Percentiles rank a stretch among this genome's conserved stretches.
phyloP scores from a whole-genome alignment of 139 green algal genomes.

The Chlorella ohadii region DNA sequence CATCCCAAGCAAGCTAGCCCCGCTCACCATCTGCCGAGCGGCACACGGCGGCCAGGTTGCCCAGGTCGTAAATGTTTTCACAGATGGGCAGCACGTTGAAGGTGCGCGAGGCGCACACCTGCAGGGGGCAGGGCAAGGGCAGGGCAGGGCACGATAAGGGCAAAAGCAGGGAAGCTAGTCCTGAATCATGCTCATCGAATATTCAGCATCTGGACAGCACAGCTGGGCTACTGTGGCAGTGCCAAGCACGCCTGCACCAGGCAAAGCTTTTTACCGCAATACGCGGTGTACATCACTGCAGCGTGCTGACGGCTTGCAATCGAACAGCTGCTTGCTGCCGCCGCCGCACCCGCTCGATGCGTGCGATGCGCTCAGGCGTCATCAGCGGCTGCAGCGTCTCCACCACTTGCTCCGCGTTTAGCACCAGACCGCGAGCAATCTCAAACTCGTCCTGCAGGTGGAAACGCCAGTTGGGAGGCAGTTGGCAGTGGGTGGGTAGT shows the following conservation, averaged over 20 bases:
- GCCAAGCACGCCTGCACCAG: too few relatives aligned
- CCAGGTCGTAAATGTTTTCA: conserved; percentile 76
- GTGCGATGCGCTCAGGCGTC: conserved; percentile 25
- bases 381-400: conserved; percentile 28
- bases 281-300: too few relatives aligned
- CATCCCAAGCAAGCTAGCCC: too few relatives aligned
- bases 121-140: background rate
- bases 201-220: too few relatives aligned
- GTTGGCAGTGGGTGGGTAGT: background rate
- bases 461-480: background rate
- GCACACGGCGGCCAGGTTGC: conserved; percentile 80
- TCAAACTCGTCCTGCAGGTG: conserved; percentile 10
- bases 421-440: background rate
- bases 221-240: too few relatives aligned
- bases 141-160: background rate
- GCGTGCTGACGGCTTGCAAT: too few relatives aligned
- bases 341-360: conserved; percentile 23
- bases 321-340: background rate
- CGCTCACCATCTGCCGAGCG: conserved; percentile 72
- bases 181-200: too few relatives aligned
- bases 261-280: too few relatives aligned
- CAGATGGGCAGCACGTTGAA: conserved; percentile 66
- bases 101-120: conserved; percentile 30
- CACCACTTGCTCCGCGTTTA: conserved; percentile 19
- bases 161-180: too few relatives aligned